Evolutionary conservation across 345 rosid species (phyloP).

Genomic region (Xanthoceras sorbifolium): DNA sequence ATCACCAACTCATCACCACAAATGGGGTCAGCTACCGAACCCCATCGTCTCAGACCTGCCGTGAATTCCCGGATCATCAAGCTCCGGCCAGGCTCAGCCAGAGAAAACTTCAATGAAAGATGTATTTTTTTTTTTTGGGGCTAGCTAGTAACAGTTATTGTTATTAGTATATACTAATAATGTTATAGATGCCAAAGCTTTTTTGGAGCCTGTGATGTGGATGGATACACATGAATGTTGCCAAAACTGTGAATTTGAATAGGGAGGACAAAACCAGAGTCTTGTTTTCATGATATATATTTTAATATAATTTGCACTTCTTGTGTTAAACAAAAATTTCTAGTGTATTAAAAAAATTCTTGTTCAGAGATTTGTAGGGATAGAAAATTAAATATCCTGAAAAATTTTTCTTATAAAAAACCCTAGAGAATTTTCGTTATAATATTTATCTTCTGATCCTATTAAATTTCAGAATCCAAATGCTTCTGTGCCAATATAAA

Average conservation of each 20-base stretch:
- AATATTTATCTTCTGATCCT: background rate
- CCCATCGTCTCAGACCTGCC: background rate
- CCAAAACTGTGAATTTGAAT: background rate
- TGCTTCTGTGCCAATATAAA: background rate
- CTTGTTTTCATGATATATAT: background rate
- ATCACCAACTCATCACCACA: background rate
- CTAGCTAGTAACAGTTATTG: too few species aligned
- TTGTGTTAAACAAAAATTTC: background rate
- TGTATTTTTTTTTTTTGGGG: background rate
- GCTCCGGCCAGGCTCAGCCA: slow-evolving; percentile 1
- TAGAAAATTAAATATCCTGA: too few species aligned
- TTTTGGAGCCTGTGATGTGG: background rate
- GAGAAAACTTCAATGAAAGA: background rate
- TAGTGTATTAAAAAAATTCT: too few species aligned
- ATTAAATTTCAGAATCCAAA: too few species aligned
- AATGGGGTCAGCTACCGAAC: background rate
- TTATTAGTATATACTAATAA: too few species aligned
- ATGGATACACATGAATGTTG: too few species aligned
- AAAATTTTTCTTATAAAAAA: too few species aligned
- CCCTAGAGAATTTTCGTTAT: too few species aligned
- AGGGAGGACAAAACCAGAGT: background rate
- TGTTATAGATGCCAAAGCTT: background rate
- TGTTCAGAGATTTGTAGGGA: too few species aligned
- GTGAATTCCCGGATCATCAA: slow-evolving; percentile 16
- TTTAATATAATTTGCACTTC: background rate